phyloP scores from a whole-genome alignment of 176 grass and related monocot genomes.

The Pontederia crassipes region DNA sequence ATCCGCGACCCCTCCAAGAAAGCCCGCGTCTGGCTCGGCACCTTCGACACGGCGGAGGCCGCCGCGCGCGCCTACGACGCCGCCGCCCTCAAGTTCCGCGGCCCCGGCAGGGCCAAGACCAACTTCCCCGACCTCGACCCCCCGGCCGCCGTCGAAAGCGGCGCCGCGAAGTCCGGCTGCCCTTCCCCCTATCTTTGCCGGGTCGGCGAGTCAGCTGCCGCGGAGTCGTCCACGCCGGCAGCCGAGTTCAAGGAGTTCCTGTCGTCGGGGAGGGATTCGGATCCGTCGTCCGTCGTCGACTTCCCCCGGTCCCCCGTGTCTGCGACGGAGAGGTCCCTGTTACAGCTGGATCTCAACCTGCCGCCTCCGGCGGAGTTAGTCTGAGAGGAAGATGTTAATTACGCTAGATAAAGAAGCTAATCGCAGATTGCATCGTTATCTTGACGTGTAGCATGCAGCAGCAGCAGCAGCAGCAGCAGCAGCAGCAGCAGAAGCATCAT shows the following conservation, averaged over 20 bases:
- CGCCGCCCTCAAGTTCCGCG: slow-evolving; percentile 4
- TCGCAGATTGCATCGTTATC: too few relatives aligned
- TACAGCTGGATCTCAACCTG: slow-evolving; percentile 9
- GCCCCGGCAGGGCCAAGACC: background rate
- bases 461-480: too few relatives aligned
- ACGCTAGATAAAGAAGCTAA: too few relatives aligned
- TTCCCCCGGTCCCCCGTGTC: background rate
- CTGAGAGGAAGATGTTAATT: background rate
- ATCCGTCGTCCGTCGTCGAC: slow-evolving; percentile 11
- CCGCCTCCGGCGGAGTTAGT: slow-evolving; percentile 10
- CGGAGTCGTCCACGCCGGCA: background rate
- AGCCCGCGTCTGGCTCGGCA: slow-evolving; percentile 22
- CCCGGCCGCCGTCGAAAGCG: too few relatives aligned
- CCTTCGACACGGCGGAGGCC: slow-evolving; percentile 11
- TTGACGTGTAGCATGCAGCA: too few relatives aligned
- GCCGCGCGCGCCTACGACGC: slow-evolving; percentile 5
- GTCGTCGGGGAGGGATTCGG: slow-evolving; percentile 1
- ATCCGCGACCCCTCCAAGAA: slow-evolving; percentile 15
- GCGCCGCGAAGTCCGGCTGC: too few relatives aligned
- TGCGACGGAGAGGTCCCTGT: background rate
- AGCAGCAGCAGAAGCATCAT: too few relatives aligned
- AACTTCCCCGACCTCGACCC: too few relatives aligned
- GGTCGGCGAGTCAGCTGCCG: background rate
- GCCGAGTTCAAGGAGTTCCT: background rate
- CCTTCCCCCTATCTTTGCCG: background rate